Evolutionary conservation across 345 rosid genomes (phyloP).

Genomic region (Arabis hirsuta): DNA sequence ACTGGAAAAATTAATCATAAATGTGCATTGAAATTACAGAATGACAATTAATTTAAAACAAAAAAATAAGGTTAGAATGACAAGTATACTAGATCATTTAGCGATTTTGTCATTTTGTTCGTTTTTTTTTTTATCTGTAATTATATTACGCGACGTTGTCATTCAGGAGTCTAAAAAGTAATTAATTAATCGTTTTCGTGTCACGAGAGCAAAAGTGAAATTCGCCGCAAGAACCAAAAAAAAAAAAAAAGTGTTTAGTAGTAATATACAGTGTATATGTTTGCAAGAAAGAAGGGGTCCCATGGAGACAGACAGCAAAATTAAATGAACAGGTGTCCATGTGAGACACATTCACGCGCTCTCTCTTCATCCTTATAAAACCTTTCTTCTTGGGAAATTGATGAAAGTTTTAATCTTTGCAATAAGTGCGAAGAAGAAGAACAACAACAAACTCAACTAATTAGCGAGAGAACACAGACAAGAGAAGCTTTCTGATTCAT

Average conservation of each 20-base stretch:
- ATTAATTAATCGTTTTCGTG: neutral
- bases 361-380: conserved; percentile 23
- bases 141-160: conserved; percentile 21
- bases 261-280: neutral
- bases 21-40: no score
- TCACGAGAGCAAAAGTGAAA: conserved; percentile 17
- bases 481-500: conserved; percentile 42
- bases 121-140: neutral
- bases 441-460: neutral
- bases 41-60: no score
- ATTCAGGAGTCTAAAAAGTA: neutral
- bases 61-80: no score
- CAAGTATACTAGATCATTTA: no score
- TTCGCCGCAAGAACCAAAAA: conserved; percentile 12
- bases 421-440: neutral
- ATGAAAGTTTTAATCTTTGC: neutral
- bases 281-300: conserved; percentile 36
- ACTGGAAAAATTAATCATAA: no score
- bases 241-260: neutral
- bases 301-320: conserved; percentile 34
- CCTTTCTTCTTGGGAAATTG: conserved; percentile 37
- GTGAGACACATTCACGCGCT: conserved; percentile 39
- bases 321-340: conserved; percentile 46
- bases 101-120: neutral
- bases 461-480: conserved; percentile 6